A percentile compares a stretch with the other conserved stretches of the same genome.
Conservation (phyloP, 768 basidiomycete genomes). For the Russula sp. region DNA sequence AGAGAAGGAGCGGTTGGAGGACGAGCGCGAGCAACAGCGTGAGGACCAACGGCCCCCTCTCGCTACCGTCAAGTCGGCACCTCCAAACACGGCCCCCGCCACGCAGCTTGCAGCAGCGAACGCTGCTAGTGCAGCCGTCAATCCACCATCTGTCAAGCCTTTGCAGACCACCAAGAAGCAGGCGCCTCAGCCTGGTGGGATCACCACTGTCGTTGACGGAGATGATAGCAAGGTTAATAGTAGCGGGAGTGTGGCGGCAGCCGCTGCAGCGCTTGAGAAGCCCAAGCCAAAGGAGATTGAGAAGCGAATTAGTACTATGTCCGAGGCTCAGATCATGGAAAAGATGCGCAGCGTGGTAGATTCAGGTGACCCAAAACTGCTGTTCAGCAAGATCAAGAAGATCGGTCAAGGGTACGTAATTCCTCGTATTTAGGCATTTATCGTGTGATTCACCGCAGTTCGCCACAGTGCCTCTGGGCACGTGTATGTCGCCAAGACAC, state of each 20-base stretch:
- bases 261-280: slow-evolving; percentile 58
- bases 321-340: slow-evolving; percentile 97
- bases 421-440: background rate
- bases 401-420: slow-evolving; percentile 89
- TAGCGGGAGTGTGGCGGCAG: slow-evolving; percentile 53
- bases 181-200: slow-evolving; percentile 41
- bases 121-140: slow-evolving; percentile 45
- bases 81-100: slow-evolving; percentile 40
- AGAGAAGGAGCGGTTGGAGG: slow-evolving; percentile 13
- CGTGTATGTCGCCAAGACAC: slow-evolving; percentile 93
- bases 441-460: background rate
- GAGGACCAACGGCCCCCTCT: slow-evolving; percentile 29
- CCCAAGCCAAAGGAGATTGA: slow-evolving; percentile 59
- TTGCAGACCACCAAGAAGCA: slow-evolving; percentile 63
- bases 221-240: slow-evolving; percentile 38
- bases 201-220: slow-evolving; percentile 42
- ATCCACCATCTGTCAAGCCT: slow-evolving; percentile 64
- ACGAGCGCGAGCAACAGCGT: slow-evolving; percentile 1
- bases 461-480: slow-evolving; percentile 83
- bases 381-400: slow-evolving; percentile 98
- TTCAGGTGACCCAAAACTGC: slow-evolving; percentile 75
- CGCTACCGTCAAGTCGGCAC: slow-evolving; percentile 40
- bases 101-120: slow-evolving; percentile 41
- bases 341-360: slow-evolving; percentile 87
- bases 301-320: slow-evolving; percentile 93